Base-by-base conservation (phyloP, 768 basidiomycete species). In the Lentinula lateritia region DNA sequence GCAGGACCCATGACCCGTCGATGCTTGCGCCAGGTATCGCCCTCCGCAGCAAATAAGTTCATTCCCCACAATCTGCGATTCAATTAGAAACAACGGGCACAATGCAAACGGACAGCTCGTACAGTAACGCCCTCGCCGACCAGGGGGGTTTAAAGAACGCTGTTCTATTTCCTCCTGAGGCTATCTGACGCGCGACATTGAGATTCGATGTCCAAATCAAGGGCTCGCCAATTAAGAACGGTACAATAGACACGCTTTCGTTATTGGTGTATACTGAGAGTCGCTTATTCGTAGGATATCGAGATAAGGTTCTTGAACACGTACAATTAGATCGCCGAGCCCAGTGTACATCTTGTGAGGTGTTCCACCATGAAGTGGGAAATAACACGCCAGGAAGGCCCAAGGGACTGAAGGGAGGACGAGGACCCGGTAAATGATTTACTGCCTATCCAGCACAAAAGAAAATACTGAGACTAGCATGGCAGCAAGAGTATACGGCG, bases 131-230 rank as follows among this genome's bases (percentile, higher is more conserved):
- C 13, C 34, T 61, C 62, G 72, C 76, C 13, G 71, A 70, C 20
- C 53, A 46, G 53, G 69, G 65, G 2, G 80, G 76, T 63, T 83
- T 83, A 46, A 74, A 58, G 52, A 78, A 81, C 52, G 66, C 73
- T 0, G 72, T 71, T 53, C 75, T 78, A 38, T 75, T 73, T 1
- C 75, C 75, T 4, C 79, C 80, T 1, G 65, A 68, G 6, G 71
- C 67, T 16, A 81, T 73, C 67, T 82, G 82, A 6, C 80, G 74
- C 10, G 73, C 76, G 5, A 82, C 75, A 45, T 82, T 79, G 20
- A 83, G 61, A 60, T 80, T 82, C 15, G 76, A 72, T 2, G 79
- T 79, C 63, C 75, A 79, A 23, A 82, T 67, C 0, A 66, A 66
- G 0, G 79, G 70, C 5, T 62, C 58, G 0, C 81, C 80, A 0